Evolutionary conservation across 2,329 filamentous ascomycete species (phyloP), one percentile per base, ranked within the genome.

Genomic region (Monosporascus sp.): DNA sequence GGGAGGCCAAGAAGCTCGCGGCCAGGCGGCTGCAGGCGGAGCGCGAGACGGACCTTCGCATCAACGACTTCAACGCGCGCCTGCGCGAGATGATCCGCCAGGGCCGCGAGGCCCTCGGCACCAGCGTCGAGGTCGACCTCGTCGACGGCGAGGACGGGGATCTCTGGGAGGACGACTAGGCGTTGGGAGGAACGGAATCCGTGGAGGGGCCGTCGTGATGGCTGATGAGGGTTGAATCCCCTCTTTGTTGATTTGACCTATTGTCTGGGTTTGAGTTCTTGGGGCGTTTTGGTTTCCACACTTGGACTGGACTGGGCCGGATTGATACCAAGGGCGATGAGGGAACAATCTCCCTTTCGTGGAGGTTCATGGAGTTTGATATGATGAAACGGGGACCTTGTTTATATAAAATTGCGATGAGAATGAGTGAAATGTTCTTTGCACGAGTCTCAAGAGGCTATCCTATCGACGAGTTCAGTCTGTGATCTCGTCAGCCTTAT

Each of bases 1-100:
- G 78, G 20, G 90, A 96, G 63, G 89, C 89, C 7, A 86, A 87
- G 65, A 80, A 82, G 45, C 82, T 92, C 52, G 85, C 90, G 6
- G 85, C 85, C n/a, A 81, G 84, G 65, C 82, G 87, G 59, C 78
- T 85, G 24, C 82, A 83, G 49, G 88, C 89, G 54, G 91, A 96
- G 63, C 78, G 85, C 46, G 86, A 92, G 61, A 82, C 89, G 7
- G 91, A 97, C 61, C 83, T 86, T 44, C 85, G 87, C 50, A 87
- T 97, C 61, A 85, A 84, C 48, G 82, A 87, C 26, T 85, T 97
- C 70, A 95, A 94, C 66, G 79, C 83, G 48, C 84, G 88, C 62
- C 74, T 97, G 48, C 83, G 88, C 65, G 88, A 86, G 37, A 91
- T 99, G 88, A 95, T 99, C 51, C 80, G 86, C 2, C 87, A 97